These are phyloP conservation scores for Penicillium frequentans DNA, from an alignment of 2,329 filamentous ascomycete genomes.

Conservation along the genomic window DNA sequence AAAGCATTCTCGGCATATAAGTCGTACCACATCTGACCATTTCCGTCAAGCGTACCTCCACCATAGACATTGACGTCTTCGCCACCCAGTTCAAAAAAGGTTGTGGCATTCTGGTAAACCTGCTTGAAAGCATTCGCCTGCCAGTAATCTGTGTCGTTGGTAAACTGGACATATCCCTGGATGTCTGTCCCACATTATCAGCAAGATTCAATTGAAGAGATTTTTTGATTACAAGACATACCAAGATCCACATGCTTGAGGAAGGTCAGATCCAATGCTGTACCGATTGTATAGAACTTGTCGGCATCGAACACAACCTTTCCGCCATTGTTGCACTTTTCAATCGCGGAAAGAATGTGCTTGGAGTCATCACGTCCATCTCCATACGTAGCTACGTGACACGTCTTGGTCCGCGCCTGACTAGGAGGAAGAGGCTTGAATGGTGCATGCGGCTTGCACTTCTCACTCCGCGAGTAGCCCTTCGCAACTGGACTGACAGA, in stretches of 20 bases:
- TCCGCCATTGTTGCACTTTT: slow-evolving; percentile 63
- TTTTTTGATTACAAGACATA: slow-evolving; percentile 27
- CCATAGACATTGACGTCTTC: slow-evolving; percentile 68
- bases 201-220: not conserved
- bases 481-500: slow-evolving; percentile 8
- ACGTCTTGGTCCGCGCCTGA: slow-evolving; percentile 25
- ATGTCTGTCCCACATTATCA: slow-evolving; percentile 45
- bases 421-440: slow-evolving; percentile 32
- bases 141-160: slow-evolving; percentile 69
- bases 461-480: slow-evolving; percentile 20
- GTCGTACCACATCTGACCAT: slow-evolving; percentile 66
- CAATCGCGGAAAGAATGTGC: slow-evolving; percentile 55
- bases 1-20: slow-evolving; percentile 59
- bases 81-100: slow-evolving; percentile 68
- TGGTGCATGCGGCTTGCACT: slow-evolving; percentile 28
- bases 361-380: slow-evolving; percentile 49
- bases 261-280: slow-evolving; percentile 65
- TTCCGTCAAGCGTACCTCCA: slow-evolving; percentile 63
- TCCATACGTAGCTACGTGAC: slow-evolving; percentile 29
- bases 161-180: slow-evolving; percentile 62
- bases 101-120: slow-evolving; percentile 65
- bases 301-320: slow-evolving; percentile 59
- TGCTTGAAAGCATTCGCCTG: slow-evolving; percentile 63
- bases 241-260: slow-evolving; percentile 63
- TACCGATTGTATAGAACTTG: slow-evolving; percentile 61